Base-by-base conservation (phyloP, 257 asterid species). In the Ilex asprella region DNA sequence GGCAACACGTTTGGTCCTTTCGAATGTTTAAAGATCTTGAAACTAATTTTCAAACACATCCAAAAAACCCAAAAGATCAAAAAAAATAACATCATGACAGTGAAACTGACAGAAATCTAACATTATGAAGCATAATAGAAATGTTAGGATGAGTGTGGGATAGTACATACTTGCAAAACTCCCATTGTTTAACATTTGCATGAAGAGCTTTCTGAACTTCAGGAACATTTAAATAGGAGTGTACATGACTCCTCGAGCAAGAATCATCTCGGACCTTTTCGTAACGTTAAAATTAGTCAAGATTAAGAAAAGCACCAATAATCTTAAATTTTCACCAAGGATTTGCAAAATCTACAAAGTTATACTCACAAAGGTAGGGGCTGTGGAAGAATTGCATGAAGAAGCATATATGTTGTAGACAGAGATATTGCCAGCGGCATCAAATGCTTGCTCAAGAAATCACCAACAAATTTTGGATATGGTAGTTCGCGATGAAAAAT, bases 181-280 rank as follows among this genome's bases (percentile, higher is more conserved):
- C 58, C 67, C 54, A 63, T 1, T 10, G 30, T 1, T 58, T 39
- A 10, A 16, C 35, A 16, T 16, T 53, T n/a, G 67, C 60, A 63
- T 63, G 67, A 15, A 62, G 56, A 27, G 52, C 51, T 9, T 10
- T 63, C 10, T 63, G 59, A 10, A 63, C 67, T 12, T 63, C 31
- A 13, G 44, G 32, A 10, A 16, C 12, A 32, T 52, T 35, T 31
- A 63, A 31, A 52, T 63, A 63, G n/a, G 58, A 12, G 0, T 0
- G 3, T 2, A 63, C 50, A 39, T 63, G 53, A 32, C 2, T 15
- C 7, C 14, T 30, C 9, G 67, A 52, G 60, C 60, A 63, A 9
- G 59, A 29, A 52, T 55, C 60, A 39, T 7, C 67, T 13, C 15
- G 7, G 41, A 8, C 8, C 41, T 11, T 21, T 60, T 50, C n/a